Base-by-base conservation (phyloP, 805 yeast genomes). In the Metschnikowia lunata region DNA sequence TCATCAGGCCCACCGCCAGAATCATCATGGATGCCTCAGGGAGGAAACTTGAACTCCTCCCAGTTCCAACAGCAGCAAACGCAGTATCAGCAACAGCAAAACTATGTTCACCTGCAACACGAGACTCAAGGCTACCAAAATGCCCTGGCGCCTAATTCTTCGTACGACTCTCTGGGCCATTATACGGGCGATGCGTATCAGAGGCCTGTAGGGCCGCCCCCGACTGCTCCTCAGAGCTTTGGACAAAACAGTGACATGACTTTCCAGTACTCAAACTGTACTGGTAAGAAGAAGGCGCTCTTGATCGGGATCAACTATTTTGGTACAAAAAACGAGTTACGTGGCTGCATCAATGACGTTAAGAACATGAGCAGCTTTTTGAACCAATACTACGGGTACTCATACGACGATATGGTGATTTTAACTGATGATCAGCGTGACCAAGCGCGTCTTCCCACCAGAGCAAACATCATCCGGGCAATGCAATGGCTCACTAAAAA, bases 261-360 rank as follows among this genome's bases (percentile, higher is more conserved):
- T 5, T 69, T 58, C 55, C 82, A 80, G 58, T 82, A 82, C 61
- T 83, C 91, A 9, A 75, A 79, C 55, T 83, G 90, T 68, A 66
- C 77, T 6, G 95, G 95, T 11, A 71, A 72, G 30, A 76, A 80
- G 48, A 88, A 87, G 63, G 96, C 95, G 2, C 60, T 88, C 43
- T 58, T 86, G 39, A 72, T 88, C 45, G 96, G 96, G 10, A 82
- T 84, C 61, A 88, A 88, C 65, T 88, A 88, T 63, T 70, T 78
- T 48, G 89, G 89, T 7, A 65, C 83, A 4, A 62, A 60, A 39
- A 82, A 79, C 56, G 76, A 72, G 49, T 65, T 88, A 37, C 70
- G 80, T 36, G 96, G 96, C 1, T 87, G 95, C 61, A 83, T 88
- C 57, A 88, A 88, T 57, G 96, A 87, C 62, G 88, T 74, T 13